Base-by-base conservation (phyloP, 1,284 basidiomycete species). In the Fistulina hepatica region DNA sequence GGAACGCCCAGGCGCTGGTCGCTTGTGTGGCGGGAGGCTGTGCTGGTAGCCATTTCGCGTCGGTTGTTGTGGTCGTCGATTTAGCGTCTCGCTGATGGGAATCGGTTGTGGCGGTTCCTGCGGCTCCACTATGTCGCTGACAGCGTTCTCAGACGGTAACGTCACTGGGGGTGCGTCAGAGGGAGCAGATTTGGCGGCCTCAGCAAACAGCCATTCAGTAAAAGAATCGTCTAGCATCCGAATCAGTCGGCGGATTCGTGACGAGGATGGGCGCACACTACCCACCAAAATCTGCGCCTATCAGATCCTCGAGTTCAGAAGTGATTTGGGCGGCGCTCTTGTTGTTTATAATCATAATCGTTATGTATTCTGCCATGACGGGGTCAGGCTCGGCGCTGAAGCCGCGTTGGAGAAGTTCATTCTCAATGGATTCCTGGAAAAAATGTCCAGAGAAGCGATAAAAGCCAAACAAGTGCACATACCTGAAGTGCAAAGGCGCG, bases 361-460 rank as follows among this genome's bases (percentile, higher is more conserved):
- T 84, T 44, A 89, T 86, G 52, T 88, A 91, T 56, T 91, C 86
- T 5, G 84, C 82, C 85, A 89, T 89, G 47, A 86, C 81, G n/a
- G 75, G 71, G 57, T 90, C 85, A 82, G 44, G 83, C 47, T 89
- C 85, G 22, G 70, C 64, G 51, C 76, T 84, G 56, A 78, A 89
- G 10, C 80, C 80, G 51, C 79, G 70, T 56, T 63, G 73, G 44
- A 69, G 78, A 49, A 91, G 78, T 59, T 89, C 82, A 67, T 79
- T 73, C 57, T 86, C 80, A 48, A 90, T 88, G 31, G 81, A 68
- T 64, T 72, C 72, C 84, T 89, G 46, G 47, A 22, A 26, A 39
- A 25, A 43, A 28, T 28, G 36, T 50, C 36, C 53, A 51, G 35
- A 16, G 21, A 15, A 28, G 32, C 9, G 28, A 21, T 10, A 40